A percentile compares a stretch with the other conserved stretches of the same genome.
phyloP scores from a whole-genome alignment of 306 rosid genomes.

The Vigna nakashimae region DNA sequence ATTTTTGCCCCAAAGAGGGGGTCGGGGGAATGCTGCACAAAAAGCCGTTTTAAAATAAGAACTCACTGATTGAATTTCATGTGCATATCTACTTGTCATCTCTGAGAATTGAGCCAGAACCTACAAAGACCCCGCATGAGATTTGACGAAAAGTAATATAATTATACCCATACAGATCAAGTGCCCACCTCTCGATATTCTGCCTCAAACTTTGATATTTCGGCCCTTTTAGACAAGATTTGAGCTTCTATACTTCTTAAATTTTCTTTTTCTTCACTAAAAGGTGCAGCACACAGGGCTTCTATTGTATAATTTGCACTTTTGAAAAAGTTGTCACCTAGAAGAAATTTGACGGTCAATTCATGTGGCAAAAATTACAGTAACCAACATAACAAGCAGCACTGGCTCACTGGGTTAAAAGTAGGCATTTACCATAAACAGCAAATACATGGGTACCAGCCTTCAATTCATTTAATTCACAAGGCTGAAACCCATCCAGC shows the following conservation, averaged over 20 bases:
- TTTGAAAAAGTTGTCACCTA: slow-evolving; percentile 98
- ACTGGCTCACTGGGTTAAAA: neutral
- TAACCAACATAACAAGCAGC: slow-evolving; percentile 38
- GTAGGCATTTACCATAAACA: slow-evolving; percentile 74
- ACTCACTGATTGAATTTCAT: slow-evolving; percentile 93
- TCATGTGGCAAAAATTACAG: slow-evolving; percentile 11
- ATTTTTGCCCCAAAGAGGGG: neutral
- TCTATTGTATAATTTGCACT: slow-evolving; percentile 95
- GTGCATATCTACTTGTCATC: slow-evolving; percentile 92
- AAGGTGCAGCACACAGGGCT: slow-evolving; percentile 79
- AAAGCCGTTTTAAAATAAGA: slow-evolving; percentile 22
- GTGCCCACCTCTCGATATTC: slow-evolving; percentile 90
- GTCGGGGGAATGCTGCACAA: neutral
- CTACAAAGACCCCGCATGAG: slow-evolving; percentile 55
- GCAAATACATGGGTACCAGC: slow-evolving; percentile 95
- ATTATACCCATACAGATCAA: slow-evolving; percentile 34
- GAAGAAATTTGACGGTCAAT: slow-evolving; percentile 44
- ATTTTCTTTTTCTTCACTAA: slow-evolving; percentile 75
- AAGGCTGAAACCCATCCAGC: slow-evolving; percentile 94
- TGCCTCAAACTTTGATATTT: slow-evolving; percentile 90
- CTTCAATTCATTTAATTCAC: slow-evolving; percentile 90
- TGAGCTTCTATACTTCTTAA: slow-evolving; percentile 79
- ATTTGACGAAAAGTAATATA: slow-evolving; percentile 17
- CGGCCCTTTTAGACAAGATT: slow-evolving; percentile 87
- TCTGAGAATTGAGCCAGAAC: slow-evolving; percentile 93